Conservation (phyloP, 371 early-diverging fungal genomes). For the Actinomucor elegans region DNA sequence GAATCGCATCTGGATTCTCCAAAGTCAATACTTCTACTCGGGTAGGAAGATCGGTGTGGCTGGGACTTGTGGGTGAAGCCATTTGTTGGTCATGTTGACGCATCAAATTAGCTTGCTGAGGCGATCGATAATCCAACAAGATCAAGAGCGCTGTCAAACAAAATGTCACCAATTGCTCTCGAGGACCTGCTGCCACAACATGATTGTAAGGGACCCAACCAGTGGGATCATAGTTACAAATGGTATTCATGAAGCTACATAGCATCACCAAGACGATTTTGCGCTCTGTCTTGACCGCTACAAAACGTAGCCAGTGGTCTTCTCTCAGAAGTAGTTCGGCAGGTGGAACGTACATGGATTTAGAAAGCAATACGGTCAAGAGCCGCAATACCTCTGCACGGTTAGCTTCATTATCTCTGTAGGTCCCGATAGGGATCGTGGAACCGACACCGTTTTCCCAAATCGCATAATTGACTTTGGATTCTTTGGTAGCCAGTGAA, state of each 20-base stretch:
- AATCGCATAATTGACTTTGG: slow-evolving; percentile 69
- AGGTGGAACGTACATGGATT: slow-evolving; percentile 78
- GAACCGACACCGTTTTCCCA: slow-evolving; percentile 83
- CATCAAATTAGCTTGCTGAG: slow-evolving; percentile 27
- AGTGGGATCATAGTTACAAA: slow-evolving; percentile 75
- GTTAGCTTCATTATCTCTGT: slow-evolving; percentile 66
- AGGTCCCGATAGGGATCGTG: slow-evolving; percentile 64
- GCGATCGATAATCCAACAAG: slow-evolving; percentile 69
- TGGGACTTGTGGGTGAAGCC: neutral
- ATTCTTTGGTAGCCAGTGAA: slow-evolving; percentile 47
- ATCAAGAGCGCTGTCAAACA: slow-evolving; percentile 69
- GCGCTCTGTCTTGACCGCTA: slow-evolving; percentile 68
- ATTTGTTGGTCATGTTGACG: slow-evolving; percentile 18
- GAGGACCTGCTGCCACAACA: slow-evolving; percentile 66
- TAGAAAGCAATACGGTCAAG: slow-evolving; percentile 72
- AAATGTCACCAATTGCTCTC: slow-evolving; percentile 70
- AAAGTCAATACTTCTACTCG: slow-evolving; percentile 11
- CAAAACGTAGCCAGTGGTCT: slow-evolving; percentile 57
- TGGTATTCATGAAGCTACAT: slow-evolving; percentile 82
- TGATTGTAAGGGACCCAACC: slow-evolving; percentile 92
- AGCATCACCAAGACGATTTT: slow-evolving; percentile 73
- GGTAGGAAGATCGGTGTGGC: slow-evolving; percentile 9
- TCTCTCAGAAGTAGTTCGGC: slow-evolving; percentile 54
- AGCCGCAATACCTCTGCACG: slow-evolving; percentile 79
- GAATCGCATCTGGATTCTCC: slow-evolving; percentile 20